Evolutionary conservation across 2,329 filamentous ascomycete species (phyloP).

Genomic region (Knufia petricola): DNA sequence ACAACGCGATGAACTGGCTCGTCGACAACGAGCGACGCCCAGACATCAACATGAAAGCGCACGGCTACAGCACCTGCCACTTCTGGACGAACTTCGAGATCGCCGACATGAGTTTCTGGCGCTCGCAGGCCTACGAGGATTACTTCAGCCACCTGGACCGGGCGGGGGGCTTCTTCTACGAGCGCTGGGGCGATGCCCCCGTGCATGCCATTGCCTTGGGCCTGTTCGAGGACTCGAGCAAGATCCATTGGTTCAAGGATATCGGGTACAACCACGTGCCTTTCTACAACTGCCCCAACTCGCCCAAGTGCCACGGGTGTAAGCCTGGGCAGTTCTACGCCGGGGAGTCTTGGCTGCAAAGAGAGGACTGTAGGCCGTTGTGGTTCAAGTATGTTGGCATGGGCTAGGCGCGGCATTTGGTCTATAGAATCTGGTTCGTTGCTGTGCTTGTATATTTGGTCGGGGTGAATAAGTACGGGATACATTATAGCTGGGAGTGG

Average conservation of each 20-base stretch:
- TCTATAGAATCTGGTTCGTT: too few relatives aligned
- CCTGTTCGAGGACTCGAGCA: slow-evolving; percentile 79
- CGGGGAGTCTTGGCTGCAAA: slow-evolving; percentile 72
- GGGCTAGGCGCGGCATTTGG: slow-evolving; percentile 41
- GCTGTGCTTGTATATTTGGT: too few relatives aligned
- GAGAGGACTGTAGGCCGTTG: slow-evolving; percentile 87
- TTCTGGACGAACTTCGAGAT: slow-evolving; percentile 99
- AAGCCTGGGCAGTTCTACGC: slow-evolving; percentile 80
- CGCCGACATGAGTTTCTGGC: slow-evolving; percentile 84
- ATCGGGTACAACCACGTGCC: slow-evolving; percentile 98
- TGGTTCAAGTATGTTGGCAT: slow-evolving; percentile 95
- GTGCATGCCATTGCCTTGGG: slow-evolving; percentile 91
- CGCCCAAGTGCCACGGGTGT: slow-evolving; percentile 82
- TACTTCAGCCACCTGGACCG: slow-evolving; percentile 94
- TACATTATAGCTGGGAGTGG: not conserved
- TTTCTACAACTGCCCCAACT: slow-evolving; percentile 98
- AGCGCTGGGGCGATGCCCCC: slow-evolving; percentile 94
- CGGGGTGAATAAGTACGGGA: not conserved
- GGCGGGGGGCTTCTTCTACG: slow-evolving; percentile 95
- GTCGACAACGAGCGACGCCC: slow-evolving; percentile 68
- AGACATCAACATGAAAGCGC: slow-evolving; percentile 67
- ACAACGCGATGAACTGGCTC: slow-evolving; percentile 82
- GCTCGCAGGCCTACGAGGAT: slow-evolving; percentile 79
- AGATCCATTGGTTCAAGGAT: slow-evolving; percentile 98
- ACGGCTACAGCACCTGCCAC: slow-evolving; percentile 95